These are phyloP conservation scores for Suillus hirtellus DNA, from an alignment of 768 basidiomycete species.

Conservation along the genomic window DNA sequence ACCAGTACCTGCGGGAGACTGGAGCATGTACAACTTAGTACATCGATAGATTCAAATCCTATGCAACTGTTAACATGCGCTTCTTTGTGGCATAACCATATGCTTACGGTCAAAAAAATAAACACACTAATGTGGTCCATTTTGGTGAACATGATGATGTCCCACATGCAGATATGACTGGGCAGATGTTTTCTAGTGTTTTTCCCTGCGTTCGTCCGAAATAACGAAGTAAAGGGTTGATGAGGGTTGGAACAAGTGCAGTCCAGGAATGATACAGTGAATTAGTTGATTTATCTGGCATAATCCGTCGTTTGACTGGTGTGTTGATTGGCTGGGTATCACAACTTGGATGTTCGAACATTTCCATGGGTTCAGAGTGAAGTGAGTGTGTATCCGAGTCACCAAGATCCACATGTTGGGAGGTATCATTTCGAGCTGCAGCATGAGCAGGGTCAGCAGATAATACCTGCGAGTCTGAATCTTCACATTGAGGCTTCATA, in stretches of 20 bases:
- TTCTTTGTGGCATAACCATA: not conserved
- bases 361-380: not conserved
- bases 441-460: no score
- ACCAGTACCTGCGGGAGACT: conserved; percentile 27
- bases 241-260: not conserved
- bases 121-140: not conserved
- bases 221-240: not conserved
- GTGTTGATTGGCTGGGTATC: no score
- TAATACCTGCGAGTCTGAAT: no score
- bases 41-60: conserved; percentile 19
- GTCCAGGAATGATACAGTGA: not conserved
- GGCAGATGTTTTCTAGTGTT: not conserved
- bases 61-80: not conserved
- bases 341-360: not conserved
- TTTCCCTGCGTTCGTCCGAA: not conserved
- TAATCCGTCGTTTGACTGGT: not conserved
- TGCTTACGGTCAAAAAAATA: conserved; percentile 8
- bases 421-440: no score
- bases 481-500: not conserved
- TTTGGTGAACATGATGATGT: not conserved
- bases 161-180: conserved; percentile 1
- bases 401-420: not conserved
- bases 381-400: no score
- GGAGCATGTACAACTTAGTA: conserved; percentile 28
- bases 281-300: conserved; percentile 2